Percentiles rank a stretch among this genome's conserved stretches.
phyloP scores from a whole-genome alignment of 2,329 filamentous ascomycete species.

The Emergomyces africanus region DNA sequence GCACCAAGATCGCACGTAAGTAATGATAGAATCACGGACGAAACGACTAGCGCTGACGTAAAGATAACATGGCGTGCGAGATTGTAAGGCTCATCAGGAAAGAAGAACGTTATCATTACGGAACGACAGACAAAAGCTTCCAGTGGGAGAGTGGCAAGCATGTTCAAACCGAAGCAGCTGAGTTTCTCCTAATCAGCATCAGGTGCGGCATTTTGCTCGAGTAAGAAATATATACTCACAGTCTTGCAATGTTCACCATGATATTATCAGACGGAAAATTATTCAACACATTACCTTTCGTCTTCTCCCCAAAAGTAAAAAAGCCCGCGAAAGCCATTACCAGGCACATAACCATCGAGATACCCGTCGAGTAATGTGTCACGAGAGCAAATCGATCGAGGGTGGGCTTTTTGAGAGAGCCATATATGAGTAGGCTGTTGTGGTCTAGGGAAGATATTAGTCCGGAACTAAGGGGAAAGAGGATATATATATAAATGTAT shows the following conservation, averaged over 20 bases:
- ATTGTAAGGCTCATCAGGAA: constrained; percentile 61
- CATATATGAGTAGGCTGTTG: constrained; percentile 95
- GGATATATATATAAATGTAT: constrained; percentile 5
- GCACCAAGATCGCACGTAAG: constrained; percentile 86
- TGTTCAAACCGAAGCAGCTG: constrained; percentile 88
- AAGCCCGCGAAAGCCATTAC: constrained; percentile 81
- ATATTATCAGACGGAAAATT: constrained; percentile 87
- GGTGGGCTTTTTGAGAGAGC: constrained; percentile 83
- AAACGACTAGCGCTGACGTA: constrained; percentile 67
- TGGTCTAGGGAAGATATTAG: constrained; percentile 45
- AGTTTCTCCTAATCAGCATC: constrained; percentile 13
- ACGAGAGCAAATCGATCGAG: constrained; percentile 89
- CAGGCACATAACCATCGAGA: constrained; percentile 87
- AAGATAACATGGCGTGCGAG: constrained; percentile 76
- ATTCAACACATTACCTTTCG: constrained; percentile 91
- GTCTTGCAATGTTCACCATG: constrained; percentile 85
- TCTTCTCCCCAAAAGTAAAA: constrained; percentile 83
- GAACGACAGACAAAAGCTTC: constrained; percentile 97
- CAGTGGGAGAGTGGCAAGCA: constrained; percentile 91
- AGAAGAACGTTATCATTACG: constrained; percentile 83
- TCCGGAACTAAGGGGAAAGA: neutral
- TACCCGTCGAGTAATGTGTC: constrained; percentile 81
- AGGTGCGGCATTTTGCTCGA: neutral
- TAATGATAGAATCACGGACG: constrained; percentile 63
- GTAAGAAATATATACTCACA: constrained; percentile 35